Base-by-base conservation (phyloP, 345 rosid genomes). In the Rhizophora apiculata region DNA sequence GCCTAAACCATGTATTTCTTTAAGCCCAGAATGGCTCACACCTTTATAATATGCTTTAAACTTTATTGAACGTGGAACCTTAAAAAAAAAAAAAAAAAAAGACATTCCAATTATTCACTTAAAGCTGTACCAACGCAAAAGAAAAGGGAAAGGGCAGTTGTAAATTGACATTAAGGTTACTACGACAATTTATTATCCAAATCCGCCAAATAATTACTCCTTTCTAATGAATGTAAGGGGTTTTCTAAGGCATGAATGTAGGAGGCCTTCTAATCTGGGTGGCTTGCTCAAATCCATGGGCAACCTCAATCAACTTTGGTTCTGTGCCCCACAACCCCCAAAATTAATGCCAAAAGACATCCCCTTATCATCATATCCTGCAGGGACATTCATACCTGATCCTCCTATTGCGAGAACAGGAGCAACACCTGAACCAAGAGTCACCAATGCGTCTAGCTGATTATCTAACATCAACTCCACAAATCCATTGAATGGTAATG, bases 221-320 rank as follows among this genome's bases (percentile, higher is more conserved):
- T 3, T 13, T 43, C 49, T 43, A 43, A 5, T 43, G 49, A 43
- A 43, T 43, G 49, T 3, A 43, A 0, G 49, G 16, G 18, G 19
- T 9, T 21, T 2, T 64, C 77, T 65, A 75, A 65, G 82, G 20
- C 22, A 22, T 72, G 74, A 83, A 75, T 15, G 74, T 59, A 36
- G 93, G 96, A 66, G 90, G 90, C 68, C 73, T 82, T 73, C 91
- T 79, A 22, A 83, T 61, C 76, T 63, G 70, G 31, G 91, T 86
- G 30, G 87, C 86, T 72, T 84, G 92, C 78, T 93, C 96, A 46
- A 90, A 88, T 19, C 70, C 87, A 74, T 79, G 88, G 7, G 95
- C 89, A 59, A 93, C 84, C 61, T 92, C 89, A 30, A 87, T 85
- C 1, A 93, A 86, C 65, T 80, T 86, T 11, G 90, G 89, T 64